Percentiles rank a stretch among this genome's conserved stretches.
Evolutionary conservation across 23 red algal species (phyloP).

Genomic region (Gracilaria vermiculophylla): DNA sequence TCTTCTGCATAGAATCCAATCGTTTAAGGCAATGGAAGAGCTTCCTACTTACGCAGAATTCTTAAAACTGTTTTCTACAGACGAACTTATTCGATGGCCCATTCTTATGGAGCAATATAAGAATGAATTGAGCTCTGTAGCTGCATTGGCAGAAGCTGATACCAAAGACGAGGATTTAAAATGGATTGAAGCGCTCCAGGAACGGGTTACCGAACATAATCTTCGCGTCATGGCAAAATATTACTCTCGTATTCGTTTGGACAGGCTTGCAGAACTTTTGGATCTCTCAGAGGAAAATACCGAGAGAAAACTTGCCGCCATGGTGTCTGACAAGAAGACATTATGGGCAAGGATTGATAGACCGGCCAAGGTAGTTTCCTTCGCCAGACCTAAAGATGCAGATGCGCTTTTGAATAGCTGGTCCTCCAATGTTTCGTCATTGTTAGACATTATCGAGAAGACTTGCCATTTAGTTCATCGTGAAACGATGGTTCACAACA

Average conservation of each 20-base stretch:
- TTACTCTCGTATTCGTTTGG: slow-evolving; percentile 81
- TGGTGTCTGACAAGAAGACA: slow-evolving; percentile 83
- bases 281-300: slow-evolving; percentile 75
- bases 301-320: slow-evolving; percentile 78
- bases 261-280: slow-evolving; percentile 75
- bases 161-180: slow-evolving; percentile 74
- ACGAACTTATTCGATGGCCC: slow-evolving; percentile 93
- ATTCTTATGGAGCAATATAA: slow-evolving; percentile 66
- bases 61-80: slow-evolving; percentile 79
- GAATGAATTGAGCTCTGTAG: slow-evolving; percentile 34
- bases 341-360: slow-evolving; percentile 94
- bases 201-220: slow-evolving; percentile 95
- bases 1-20: slow-evolving; percentile 77
- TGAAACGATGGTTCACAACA: slow-evolving; percentile 83
- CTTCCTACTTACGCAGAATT: slow-evolving; percentile 67
- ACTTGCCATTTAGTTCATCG: slow-evolving; percentile 88
- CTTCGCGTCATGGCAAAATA: slow-evolving; percentile 90
- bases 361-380: slow-evolving; percentile 78
- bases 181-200: slow-evolving; percentile 69
- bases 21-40: slow-evolving; percentile 75
- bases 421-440: slow-evolving; percentile 67
- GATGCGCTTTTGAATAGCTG: slow-evolving; percentile 86
- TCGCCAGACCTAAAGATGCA: slow-evolving; percentile 66
- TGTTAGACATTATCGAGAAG: slow-evolving; percentile 87
- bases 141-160: slow-evolving; percentile 40